Base-by-base conservation (phyloP, 2,329 filamentous ascomycete genomes). In the Aspergillus sojae region DNA sequence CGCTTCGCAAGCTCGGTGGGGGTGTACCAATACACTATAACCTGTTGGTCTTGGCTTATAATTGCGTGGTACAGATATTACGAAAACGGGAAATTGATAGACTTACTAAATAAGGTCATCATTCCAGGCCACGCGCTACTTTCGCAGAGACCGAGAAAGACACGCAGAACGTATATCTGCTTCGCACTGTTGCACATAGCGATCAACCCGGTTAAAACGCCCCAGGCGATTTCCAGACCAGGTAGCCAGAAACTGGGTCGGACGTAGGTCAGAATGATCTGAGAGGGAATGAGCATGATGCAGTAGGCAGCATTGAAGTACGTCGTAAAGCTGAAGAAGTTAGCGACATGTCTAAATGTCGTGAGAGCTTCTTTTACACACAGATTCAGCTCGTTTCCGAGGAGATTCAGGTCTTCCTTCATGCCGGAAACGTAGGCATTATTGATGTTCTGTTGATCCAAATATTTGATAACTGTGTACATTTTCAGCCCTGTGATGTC, bases 1-100 rank as follows among this genome's bases (percentile, higher is more conserved):
- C 75, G 71, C 54, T 76, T 76, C 26, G 72, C 73, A 1, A 77
- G 67, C 53, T 77, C 75, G 52, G 52, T 54, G 11, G 52, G 52
- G 21, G 52, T 54, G n/a, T 54, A 54, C 52, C 52, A 54, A 16
- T 54, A 54, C 52, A 54, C 52, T 54, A 54, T 23, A 54, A 36
- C 26, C 7, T 30, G 46, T 50, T 30, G 26, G 46, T 9, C 16
- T 28, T 30, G 5, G 46, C 16, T 11, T 30, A n/a, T n/a, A 10
- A 10, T 30, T 30, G 14, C 26, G 30, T 50, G 14, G 4, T 11
- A 11, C 7, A 2, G 16, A 19, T 19, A 6, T 28, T 26, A 50
- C 9, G 46, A 30, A 30, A 26, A 30, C 1, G 6, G 26, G 16
- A 28, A 28, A 19, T 32, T 16, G 46, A 3, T 6, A 6, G 30